Percentiles rank a stretch among this genome's conserved stretches.
These are phyloP conservation scores for Posidonia oceanica DNA, from an alignment of 116 monocot genomes.

Conservation along the genomic window DNA sequence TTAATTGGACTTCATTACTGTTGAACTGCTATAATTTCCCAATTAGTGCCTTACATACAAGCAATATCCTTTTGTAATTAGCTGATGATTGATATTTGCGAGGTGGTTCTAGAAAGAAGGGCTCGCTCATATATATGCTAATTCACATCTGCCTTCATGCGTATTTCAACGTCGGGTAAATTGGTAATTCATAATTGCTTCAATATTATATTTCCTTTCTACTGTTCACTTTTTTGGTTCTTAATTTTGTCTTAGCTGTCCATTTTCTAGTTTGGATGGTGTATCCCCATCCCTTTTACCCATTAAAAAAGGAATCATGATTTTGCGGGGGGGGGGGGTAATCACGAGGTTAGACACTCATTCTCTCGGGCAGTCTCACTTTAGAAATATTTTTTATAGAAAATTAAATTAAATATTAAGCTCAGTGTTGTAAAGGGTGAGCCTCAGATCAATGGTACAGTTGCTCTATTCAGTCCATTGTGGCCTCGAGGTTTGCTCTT, in stretches of 20 bases:
- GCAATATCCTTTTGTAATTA: not conserved
- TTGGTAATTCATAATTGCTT: not conserved
- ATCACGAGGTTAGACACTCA: too few species aligned
- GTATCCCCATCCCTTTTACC: too few species aligned
- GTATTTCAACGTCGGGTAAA: constrained; percentile 42
- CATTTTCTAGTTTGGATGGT: constrained; percentile 7
- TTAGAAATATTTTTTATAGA: too few species aligned
- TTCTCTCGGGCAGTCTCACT: too few species aligned
- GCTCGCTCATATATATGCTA: constrained; percentile 57
- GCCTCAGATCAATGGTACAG: too few species aligned
- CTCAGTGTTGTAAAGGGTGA: too few species aligned
- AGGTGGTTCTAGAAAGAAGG: constrained; percentile 69
- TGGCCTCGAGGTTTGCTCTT: too few species aligned
- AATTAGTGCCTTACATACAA: not conserved
- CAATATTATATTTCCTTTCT: not conserved
- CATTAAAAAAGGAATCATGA: too few species aligned
- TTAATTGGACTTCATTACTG: not conserved
- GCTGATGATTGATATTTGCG: constrained; percentile 12
- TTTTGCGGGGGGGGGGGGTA: too few species aligned
- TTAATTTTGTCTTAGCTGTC: not conserved
- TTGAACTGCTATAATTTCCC: not conserved
- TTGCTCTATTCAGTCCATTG: too few species aligned
- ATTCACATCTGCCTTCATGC: constrained; percentile 30
- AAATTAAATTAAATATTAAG: too few species aligned
- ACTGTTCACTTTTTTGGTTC: not conserved